Evolutionary conservation across 2,329 filamentous ascomycete genomes (phyloP).

Genomic region (Arachnopeziza araneosa): DNA sequence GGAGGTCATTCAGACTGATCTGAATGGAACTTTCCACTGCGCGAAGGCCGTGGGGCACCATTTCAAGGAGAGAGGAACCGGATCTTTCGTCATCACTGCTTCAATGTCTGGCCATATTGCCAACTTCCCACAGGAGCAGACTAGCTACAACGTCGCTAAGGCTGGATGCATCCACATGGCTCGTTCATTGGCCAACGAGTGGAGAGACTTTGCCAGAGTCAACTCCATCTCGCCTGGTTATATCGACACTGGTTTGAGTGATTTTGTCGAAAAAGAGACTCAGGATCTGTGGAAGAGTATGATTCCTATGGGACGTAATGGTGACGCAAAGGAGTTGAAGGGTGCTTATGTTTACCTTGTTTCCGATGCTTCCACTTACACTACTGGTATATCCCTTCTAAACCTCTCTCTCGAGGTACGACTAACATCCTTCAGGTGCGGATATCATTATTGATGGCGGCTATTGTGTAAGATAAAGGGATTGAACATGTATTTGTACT

Average conservation of each 20-base stretch:
- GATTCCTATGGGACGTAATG: conserved; percentile 48
- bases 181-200: conserved; percentile 61
- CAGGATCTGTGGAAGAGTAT: conserved; percentile 47
- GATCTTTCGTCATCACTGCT: conserved; percentile 62
- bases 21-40: conserved; percentile 61
- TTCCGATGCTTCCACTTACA: conserved; percentile 42
- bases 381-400: conserved; percentile 32
- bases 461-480: conserved; percentile 29
- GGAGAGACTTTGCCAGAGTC: conserved; percentile 63
- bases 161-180: conserved; percentile 61
- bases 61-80: conserved; percentile 60
- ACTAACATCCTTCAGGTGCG: conserved; percentile 15
- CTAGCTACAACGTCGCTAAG: conserved; percentile 60
- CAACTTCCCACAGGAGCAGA: conserved; percentile 59
- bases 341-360: conserved; percentile 47
- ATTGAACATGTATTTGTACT: background rate
- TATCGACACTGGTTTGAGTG: conserved; percentile 58
- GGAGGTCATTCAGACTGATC: conserved; percentile 57
- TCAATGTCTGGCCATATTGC: conserved; percentile 53
- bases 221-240: conserved; percentile 65
- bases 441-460: conserved; percentile 46
- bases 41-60: conserved; percentile 62
- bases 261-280: conserved; percentile 55
- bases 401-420: background rate
- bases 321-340: conserved; percentile 65